Evolutionary conservation across 805 yeast species (phyloP), one percentile per base, ranked within the genome.

Genomic region (Sugiyamaella mastotermitis): DNA sequence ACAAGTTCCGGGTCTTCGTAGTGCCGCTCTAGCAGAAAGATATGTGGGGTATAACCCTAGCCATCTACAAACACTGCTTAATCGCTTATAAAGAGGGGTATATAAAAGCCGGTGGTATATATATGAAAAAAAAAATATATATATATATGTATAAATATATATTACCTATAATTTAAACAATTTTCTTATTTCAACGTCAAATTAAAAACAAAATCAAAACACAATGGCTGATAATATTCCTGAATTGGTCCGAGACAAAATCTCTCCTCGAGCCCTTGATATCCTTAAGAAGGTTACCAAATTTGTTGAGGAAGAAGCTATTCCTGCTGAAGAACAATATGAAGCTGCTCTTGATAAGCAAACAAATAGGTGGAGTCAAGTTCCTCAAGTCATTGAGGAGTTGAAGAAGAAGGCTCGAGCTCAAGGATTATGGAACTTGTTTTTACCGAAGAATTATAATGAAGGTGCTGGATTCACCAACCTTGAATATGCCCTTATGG

Each of bases 401-500:
- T 58, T 78, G 45, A 76, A 76, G 61, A 52, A 40, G 3, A 72
- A 72, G 49, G 81, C 83, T 5, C 61, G 60, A 42, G 60, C 61
- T 33, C 58, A 68, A 41, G 80, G 80, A 0, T 60, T 78, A 13
- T 77, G 81, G 82, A 78, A 77, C 54, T 54, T 78, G 63, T 77
- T 77, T 46, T 56, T 75, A 47, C 68, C 74, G 24, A 62, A 65
- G 31, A 53, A 68, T 52, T 51, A 74, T 66, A 47, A 52, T 11
- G 69, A 73, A 42, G 76, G 79, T 20, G 74, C 80, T 2, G 80
- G 79, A 4, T 76, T 53, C 56, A 64, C 80, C 33, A 77, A 77
- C 53, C 56, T 77, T 46, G 83, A 78, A 51, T 78, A 78, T 50
- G 83, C 79, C 0, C 55, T 78, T 37, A 75, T 78, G 81, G 80